Conservation (phyloP, 139 green algal genomes). For the Ulvella scutata region DNA sequence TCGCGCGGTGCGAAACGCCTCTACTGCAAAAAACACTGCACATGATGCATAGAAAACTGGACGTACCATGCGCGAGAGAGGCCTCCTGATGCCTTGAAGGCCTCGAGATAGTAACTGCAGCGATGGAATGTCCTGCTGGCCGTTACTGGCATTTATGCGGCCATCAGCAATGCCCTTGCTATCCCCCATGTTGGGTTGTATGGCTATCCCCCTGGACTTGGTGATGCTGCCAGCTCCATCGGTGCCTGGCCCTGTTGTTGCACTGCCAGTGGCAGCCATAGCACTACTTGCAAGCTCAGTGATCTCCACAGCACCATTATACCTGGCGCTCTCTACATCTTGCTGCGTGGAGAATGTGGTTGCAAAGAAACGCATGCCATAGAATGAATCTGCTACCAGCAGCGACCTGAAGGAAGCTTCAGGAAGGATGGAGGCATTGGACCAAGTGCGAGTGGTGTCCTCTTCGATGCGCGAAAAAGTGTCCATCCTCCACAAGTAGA, state of each 20-base stretch:
- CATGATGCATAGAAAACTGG: too few relatives aligned
- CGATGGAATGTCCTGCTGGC: too few relatives aligned
- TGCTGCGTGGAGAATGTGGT: not conserved
- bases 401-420: not conserved
- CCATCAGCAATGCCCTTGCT: too few relatives aligned
- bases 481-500: not conserved
- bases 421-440: not conserved
- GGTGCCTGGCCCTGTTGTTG: too few relatives aligned
- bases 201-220: too few relatives aligned
- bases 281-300: not conserved
- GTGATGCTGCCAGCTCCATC: too few relatives aligned
- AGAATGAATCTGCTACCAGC: not conserved
- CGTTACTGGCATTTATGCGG: too few relatives aligned
- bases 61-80: constrained; percentile 1
- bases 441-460: not conserved
- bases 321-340: not conserved
- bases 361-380: not conserved
- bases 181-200: too few relatives aligned
- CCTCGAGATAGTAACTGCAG: not conserved
- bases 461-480: not conserved
- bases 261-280: too few relatives aligned
- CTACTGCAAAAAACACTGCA: too few relatives aligned
- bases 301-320: not conserved
- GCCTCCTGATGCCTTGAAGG: not conserved
- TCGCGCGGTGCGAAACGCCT: too few relatives aligned